A percentile compares a stretch with the other conserved stretches of the same genome.
phyloP scores from a whole-genome alignment of 176 grass and related monocot species.

The Oryza punctata region DNA sequence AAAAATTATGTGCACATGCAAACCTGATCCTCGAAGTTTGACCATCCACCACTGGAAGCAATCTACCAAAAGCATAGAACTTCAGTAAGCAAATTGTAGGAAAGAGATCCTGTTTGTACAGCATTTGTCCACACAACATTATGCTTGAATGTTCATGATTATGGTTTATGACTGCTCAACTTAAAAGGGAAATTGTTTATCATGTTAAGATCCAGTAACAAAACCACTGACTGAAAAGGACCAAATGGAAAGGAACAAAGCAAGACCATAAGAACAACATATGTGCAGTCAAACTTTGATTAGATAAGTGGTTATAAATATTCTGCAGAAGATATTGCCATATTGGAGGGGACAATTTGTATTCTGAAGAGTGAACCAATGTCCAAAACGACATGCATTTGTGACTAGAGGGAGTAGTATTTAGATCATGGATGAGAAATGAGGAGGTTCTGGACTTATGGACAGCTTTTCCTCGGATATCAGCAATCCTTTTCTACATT shows the following conservation, averaged over 20 bases:
- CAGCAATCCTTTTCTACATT: not conserved
- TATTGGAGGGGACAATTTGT: not conserved
- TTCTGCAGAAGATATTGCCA: not conserved
- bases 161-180: constrained; percentile 23
- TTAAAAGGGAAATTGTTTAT: constrained; percentile 3
- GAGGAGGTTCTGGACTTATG: not conserved
- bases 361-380: not conserved
- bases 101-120: constrained; percentile 8
- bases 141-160: constrained; percentile 29
- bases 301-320: not conserved
- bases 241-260: not conserved
- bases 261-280: not conserved
- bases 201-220: constrained; percentile 3
- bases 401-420: not conserved
- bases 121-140: constrained; percentile 19
- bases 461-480: not conserved
- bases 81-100: constrained; percentile 34
- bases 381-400: not conserved
- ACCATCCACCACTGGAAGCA: constrained; percentile 73
- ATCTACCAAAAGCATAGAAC: constrained; percentile 57
- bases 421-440: constrained; percentile 4
- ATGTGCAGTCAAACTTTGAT: not conserved
- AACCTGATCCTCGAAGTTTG: constrained; percentile 97
- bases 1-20: not conserved
- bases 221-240: not conserved